phyloP scores from a whole-genome alignment of 352 stramenopile genomes.

The Pythium folliculosum region DNA sequence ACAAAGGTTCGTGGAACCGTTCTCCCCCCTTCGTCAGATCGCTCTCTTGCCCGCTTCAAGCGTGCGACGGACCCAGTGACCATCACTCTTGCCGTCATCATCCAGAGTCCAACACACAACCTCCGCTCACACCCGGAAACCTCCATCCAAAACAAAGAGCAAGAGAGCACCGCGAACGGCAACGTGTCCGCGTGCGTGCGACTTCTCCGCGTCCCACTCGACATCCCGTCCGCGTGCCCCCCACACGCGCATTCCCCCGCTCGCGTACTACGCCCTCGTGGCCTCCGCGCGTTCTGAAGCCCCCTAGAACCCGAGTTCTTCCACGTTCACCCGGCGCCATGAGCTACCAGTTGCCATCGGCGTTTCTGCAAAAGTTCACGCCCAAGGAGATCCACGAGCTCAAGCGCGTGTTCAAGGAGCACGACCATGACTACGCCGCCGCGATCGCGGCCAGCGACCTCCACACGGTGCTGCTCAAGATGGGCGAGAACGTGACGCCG shows the following conservation, averaged over 20 bases:
- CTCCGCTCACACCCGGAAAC: slow-evolving; percentile 11
- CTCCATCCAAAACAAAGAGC: not conserved
- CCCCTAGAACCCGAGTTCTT: not conserved
- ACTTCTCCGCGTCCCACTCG: slow-evolving; percentile 6
- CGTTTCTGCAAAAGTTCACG: slow-evolving; percentile 86
- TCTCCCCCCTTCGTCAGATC: slow-evolving; percentile 6
- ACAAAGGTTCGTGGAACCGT: not conserved
- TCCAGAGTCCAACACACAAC: slow-evolving; percentile 26
- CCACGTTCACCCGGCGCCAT: slow-evolving; percentile 38
- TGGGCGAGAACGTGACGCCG: slow-evolving; percentile 79
- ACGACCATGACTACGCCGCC: slow-evolving; percentile 70
- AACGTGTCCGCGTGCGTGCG: slow-evolving; percentile 15
- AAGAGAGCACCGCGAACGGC: not conserved
- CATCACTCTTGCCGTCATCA: slow-evolving; percentile 27
- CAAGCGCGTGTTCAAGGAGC: slow-evolving; percentile 86
- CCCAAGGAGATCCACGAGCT: slow-evolving; percentile 88
- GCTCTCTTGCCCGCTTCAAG: slow-evolving; percentile 22
- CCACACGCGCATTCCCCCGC: slow-evolving; percentile 5
- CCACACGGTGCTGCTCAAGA: slow-evolving; percentile 64
- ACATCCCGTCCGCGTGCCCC: not conserved
- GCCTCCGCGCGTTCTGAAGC: not conserved
- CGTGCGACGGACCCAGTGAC: slow-evolving; percentile 25
- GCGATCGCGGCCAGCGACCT: slow-evolving; percentile 54
- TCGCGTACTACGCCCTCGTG: not conserved
- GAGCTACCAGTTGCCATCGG: slow-evolving; percentile 84